These are phyloP conservation scores for Trichoderma breve DNA, from an alignment of 2,329 filamentous ascomycete genomes.

Conservation along the genomic window DNA sequence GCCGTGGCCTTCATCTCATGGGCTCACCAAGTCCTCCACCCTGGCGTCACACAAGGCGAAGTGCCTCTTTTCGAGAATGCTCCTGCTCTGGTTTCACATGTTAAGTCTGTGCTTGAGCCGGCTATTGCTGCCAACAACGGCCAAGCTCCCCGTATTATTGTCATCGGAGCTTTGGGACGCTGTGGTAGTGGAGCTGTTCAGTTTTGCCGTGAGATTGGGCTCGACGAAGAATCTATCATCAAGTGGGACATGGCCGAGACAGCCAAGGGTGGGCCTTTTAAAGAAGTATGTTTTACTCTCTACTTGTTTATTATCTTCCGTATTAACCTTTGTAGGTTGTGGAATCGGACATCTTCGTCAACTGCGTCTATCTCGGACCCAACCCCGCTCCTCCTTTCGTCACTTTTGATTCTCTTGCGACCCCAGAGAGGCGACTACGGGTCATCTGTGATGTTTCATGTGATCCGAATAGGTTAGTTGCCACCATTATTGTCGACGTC, in stretches of 20 bases:
- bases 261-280: background rate
- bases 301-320: background rate
- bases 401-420: background rate
- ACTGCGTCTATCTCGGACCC: background rate
- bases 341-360: background rate
- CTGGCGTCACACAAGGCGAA: background rate
- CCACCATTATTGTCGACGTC: background rate
- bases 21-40: background rate
- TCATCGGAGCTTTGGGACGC: slow-evolving; percentile 7
- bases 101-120: background rate
- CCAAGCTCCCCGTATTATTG: slow-evolving; percentile 2
- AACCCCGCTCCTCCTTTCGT: background rate
- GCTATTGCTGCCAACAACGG: background rate
- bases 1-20: background rate
- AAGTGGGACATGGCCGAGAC: background rate
- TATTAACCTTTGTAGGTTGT: background rate
- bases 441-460: background rate
- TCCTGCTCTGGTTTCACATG: background rate
- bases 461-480: slow-evolving; percentile 52
- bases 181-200: background rate
- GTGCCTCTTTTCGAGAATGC: background rate
- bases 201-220: background rate
- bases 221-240: background rate
- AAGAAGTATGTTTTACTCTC: background rate
- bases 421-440: background rate